These are phyloP conservation scores for Pythium periplocum DNA, from an alignment of 352 stramenopile genomes.

Conservation along the genomic window DNA sequence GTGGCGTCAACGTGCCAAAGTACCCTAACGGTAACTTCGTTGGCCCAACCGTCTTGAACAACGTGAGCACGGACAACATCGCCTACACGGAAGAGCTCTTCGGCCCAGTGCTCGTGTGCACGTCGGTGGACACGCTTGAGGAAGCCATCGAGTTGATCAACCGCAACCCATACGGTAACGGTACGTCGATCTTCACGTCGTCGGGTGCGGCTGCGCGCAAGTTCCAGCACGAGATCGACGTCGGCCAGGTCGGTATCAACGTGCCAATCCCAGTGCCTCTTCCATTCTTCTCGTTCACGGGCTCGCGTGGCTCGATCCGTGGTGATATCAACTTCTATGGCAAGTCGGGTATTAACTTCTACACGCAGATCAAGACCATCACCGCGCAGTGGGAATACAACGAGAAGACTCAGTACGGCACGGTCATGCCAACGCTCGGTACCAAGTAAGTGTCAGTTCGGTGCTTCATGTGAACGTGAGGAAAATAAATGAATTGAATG, in stretches of 20 bases:
- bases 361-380: constrained; percentile 98
- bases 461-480: not conserved
- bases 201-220: constrained; percentile 92
- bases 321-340: constrained; percentile 98
- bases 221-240: constrained; percentile 96
- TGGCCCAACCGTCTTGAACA: constrained; percentile 90
- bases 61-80: constrained; percentile 79
- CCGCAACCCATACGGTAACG: constrained; percentile 96
- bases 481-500: not conserved
- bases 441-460: constrained; percentile 27
- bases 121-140: constrained; percentile 91
- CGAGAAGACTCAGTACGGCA: constrained; percentile 84
- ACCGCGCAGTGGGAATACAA: constrained; percentile 95
- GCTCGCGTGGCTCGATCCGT: constrained; percentile 90
- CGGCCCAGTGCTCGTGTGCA: constrained; percentile 92
- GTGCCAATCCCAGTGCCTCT: constrained; percentile 97
- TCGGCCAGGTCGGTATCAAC: constrained; percentile 96
- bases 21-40: constrained; percentile 96
- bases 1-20: constrained; percentile 83
- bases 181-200: constrained; percentile 95
- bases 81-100: constrained; percentile 97
- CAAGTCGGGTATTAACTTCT: constrained; percentile 96
- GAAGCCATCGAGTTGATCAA: constrained; percentile 96
- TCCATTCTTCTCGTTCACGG: constrained; percentile 98
- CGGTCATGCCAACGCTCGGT: constrained; percentile 90